Evolutionary conservation across 805 yeast species (phyloP), one percentile per base, ranked within the genome.

Genomic region (Teunomyces lycoperdinae): DNA sequence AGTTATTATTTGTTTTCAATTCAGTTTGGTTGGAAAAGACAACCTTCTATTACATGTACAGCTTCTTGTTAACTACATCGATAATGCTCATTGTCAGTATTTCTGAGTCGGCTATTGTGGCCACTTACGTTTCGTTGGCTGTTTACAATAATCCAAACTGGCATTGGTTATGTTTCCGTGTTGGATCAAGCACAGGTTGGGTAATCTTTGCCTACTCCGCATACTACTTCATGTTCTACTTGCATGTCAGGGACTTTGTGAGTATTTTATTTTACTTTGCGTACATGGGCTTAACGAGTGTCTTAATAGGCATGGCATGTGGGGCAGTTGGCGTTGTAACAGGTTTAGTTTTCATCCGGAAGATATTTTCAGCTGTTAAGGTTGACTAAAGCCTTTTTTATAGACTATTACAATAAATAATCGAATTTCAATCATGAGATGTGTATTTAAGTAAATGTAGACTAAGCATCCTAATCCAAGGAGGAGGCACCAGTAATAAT

Each of bases 401-500:
- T 43, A 43, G 29, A 34, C 24, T 28, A 38, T 32, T 32, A 32
- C 34, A 32, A 32, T 32, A 32, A 32, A 32, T 27, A 17, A 36
- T 36, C 10, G 20, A 20, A 24, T 44, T 36, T 36, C 33, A 35
- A 43, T 43, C 45, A 32, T 42, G 48, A 40, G 43, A 36, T 38
- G 45, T 44, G 20, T 42, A 44, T 48, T 45, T 26, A 27, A 32
- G 26, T 20, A 24, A 24, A 34, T 28, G 45, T 35, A 39, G 34
- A 28, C 24, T n/a, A 34, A 38, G 39, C 47, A 33, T 46, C 49
- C 55, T 87, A 92, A 79, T 87, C 96, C 78, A 94, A 84, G 51
- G 98, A 89, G 56, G 98, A 89, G 66, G 99, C 99, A 90, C 99
- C 99, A 64, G 99, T 94, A 74, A 94, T 92, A 68, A 94, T 94